phyloP scores from a whole-genome alignment of 768 basidiomycete genomes.

The Boletales sp. region DNA sequence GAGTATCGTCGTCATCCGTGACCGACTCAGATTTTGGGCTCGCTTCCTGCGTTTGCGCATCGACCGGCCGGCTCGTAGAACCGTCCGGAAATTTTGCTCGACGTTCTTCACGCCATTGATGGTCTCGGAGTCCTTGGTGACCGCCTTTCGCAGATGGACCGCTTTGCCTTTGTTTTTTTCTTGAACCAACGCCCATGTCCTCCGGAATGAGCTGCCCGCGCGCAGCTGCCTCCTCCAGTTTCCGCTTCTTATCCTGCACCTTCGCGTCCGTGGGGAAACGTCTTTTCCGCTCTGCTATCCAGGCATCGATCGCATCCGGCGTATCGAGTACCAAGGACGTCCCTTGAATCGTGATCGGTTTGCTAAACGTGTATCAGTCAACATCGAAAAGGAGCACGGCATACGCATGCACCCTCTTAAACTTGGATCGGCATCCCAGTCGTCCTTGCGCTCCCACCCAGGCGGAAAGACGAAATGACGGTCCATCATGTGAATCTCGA shows the following conservation, averaged over 20 bases:
- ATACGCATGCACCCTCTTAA: slow-evolving; percentile 59
- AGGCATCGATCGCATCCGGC: slow-evolving; percentile 75
- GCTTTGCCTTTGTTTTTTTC: slow-evolving; percentile 42
- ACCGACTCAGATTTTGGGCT: slow-evolving; percentile 20
- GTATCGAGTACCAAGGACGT: slow-evolving; percentile 75
- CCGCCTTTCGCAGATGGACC: background rate
- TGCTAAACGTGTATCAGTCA: slow-evolving; percentile 40
- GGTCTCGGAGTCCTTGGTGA: slow-evolving; percentile 12
- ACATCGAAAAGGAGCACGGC: background rate
- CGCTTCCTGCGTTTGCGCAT: slow-evolving; percentile 2
- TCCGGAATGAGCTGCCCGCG: slow-evolving; percentile 66
- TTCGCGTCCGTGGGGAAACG: slow-evolving; percentile 74
- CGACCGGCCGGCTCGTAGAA: background rate
- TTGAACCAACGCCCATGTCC: slow-evolving; percentile 38
- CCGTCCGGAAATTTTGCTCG: background rate
- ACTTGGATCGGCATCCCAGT: slow-evolving; percentile 83
- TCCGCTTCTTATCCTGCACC: slow-evolving; percentile 78
- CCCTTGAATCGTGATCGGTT: slow-evolving; percentile 72
- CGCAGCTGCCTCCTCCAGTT: slow-evolving; percentile 72
- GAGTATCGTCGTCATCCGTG: slow-evolving; percentile 42
- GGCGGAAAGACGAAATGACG: slow-evolving; percentile 81
- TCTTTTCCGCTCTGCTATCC: slow-evolving; percentile 86
- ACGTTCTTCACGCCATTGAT: slow-evolving; percentile 15
- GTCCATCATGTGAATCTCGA: slow-evolving; percentile 86
- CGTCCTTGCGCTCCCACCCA: slow-evolving; percentile 60